Evolutionary conservation across 2,329 filamentous ascomycete species (phyloP).

Genomic region (Apiospora marii): DNA sequence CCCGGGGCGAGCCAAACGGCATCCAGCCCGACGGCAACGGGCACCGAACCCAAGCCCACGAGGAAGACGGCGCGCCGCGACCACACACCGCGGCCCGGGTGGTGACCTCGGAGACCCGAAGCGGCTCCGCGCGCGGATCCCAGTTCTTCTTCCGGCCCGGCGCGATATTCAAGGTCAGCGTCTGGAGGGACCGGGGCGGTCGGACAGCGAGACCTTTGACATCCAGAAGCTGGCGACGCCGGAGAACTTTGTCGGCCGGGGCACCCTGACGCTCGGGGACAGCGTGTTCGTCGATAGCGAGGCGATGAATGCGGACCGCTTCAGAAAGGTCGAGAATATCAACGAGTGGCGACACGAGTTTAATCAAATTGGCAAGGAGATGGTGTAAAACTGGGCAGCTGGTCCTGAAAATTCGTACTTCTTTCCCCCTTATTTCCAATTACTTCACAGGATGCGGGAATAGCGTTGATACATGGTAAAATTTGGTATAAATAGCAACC

Average conservation of each 20-base stretch:
- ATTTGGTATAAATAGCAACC: neutral
- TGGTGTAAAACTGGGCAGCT: slow-evolving; percentile 17
- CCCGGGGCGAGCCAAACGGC: neutral
- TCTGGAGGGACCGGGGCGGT: slow-evolving; percentile 40
- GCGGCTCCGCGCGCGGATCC: slow-evolving; percentile 30
- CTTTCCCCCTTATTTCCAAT: neutral
- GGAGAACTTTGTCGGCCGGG: slow-evolving; percentile 32
- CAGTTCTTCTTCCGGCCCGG: slow-evolving; percentile 45
- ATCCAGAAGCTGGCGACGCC: slow-evolving; percentile 30
- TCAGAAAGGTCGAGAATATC: slow-evolving; percentile 40
- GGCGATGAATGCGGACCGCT: slow-evolving; percentile 44
- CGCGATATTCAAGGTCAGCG: slow-evolving; percentile 38
- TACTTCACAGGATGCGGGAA: neutral
- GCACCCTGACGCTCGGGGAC: slow-evolving; percentile 36
- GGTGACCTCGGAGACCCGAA: slow-evolving; percentile 34
- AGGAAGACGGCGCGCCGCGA: neutral
- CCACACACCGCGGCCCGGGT: slow-evolving; percentile 25
- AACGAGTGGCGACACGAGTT: slow-evolving; percentile 42
- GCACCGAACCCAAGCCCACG: neutral
- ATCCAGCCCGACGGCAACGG: neutral
- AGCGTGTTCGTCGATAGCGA: slow-evolving; percentile 44
- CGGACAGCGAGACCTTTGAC: slow-evolving; percentile 29
- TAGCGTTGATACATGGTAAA: neutral
- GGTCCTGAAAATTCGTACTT: neutral
- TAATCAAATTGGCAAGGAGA: slow-evolving; percentile 40